Percentiles rank a stretch among this genome's conserved stretches.
These are phyloP conservation scores for Capronia americana DNA, from an alignment of 2,329 filamentous ascomycete species.

Conservation along the genomic window DNA sequence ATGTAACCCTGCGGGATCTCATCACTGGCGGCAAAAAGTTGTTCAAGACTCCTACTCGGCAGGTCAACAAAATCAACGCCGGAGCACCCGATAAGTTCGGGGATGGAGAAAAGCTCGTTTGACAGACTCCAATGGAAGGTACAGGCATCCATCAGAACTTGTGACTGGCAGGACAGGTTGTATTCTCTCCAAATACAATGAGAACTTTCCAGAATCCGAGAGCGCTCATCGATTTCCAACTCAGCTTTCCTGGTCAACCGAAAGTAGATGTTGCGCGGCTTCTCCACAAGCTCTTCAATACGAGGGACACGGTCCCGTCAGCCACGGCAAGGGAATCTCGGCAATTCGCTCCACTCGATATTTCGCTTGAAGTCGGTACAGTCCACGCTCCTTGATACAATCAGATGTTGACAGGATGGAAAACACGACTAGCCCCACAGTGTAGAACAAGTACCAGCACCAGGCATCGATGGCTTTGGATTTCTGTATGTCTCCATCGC, in stretches of 20 bases:
- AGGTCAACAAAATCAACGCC: neutral
- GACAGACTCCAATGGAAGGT: neutral
- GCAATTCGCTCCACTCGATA: neutral
- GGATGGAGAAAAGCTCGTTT: conserved; percentile 11
- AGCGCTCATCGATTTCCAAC: neutral
- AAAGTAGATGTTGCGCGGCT: too few species aligned
- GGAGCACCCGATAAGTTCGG: conserved; percentile 8
- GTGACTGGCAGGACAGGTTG: neutral
- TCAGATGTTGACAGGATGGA: neutral
- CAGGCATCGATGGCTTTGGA: neutral
- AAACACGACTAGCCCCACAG: neutral
- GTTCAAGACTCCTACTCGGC: conserved; percentile 17
- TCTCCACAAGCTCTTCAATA: neutral
- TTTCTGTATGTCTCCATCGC: neutral
- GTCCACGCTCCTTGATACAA: neutral
- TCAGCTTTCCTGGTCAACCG: neutral
- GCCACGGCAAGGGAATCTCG: neutral
- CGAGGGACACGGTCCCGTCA: neutral
- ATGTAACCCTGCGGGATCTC: conserved; percentile 53
- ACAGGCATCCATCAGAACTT: neutral
- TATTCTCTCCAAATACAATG: neutral
- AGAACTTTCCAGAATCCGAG: neutral
- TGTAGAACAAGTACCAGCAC: neutral
- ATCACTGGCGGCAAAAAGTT: conserved; percentile 27
- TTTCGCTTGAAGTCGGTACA: neutral